phyloP scores from a whole-genome alignment of 257 asterid genomes.

The Euphrasia confusa region DNA sequence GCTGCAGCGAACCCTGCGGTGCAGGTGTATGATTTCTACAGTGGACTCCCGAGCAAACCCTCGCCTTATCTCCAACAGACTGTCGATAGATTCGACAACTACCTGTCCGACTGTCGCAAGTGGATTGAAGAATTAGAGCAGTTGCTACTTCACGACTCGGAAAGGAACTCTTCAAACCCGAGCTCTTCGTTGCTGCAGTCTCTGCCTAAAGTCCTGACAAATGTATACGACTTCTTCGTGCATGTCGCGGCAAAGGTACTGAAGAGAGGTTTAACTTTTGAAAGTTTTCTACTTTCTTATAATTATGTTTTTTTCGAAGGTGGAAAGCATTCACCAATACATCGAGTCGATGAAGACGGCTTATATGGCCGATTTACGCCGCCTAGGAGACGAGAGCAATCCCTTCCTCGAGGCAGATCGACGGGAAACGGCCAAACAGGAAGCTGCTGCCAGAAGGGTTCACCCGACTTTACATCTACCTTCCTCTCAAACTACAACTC shows the following conservation, averaged over 20 bases:
- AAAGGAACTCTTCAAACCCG: slow-evolving; percentile 45
- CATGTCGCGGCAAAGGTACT: slow-evolving; percentile 98
- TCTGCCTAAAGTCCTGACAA: slow-evolving; percentile 85
- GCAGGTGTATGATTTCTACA: slow-evolving; percentile 66
- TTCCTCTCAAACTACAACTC: slow-evolving; percentile 52
- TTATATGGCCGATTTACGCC: slow-evolving; percentile 85
- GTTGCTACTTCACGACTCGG: slow-evolving; percentile 59
- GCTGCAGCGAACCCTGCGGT: slow-evolving; percentile 49
- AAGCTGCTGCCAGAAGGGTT: slow-evolving; percentile 94
- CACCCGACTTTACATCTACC: slow-evolving; percentile 92
- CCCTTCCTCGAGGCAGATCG: slow-evolving; percentile 98
- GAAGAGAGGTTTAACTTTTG: background rate
- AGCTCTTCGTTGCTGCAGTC: slow-evolving; percentile 75
- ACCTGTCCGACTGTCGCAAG: slow-evolving; percentile 74
- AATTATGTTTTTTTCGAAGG: slow-evolving; percentile 36
- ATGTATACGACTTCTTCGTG: slow-evolving; percentile 89
- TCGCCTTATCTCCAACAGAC: slow-evolving; percentile 89
- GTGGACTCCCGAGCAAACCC: slow-evolving; percentile 88
- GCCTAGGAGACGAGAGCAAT: slow-evolving; percentile 66
- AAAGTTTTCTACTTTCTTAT: background rate
- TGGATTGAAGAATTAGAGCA: slow-evolving; percentile 97
- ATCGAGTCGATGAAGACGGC: slow-evolving; percentile 95
- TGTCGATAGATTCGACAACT: slow-evolving; percentile 83
- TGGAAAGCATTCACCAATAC: slow-evolving; percentile 88
- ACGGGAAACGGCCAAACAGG: slow-evolving; percentile 89